Evolutionary conservation across 805 yeast genomes (phyloP), one percentile per base, ranked within the genome.

Genomic region (Nakazawaea wyomingensis): DNA sequence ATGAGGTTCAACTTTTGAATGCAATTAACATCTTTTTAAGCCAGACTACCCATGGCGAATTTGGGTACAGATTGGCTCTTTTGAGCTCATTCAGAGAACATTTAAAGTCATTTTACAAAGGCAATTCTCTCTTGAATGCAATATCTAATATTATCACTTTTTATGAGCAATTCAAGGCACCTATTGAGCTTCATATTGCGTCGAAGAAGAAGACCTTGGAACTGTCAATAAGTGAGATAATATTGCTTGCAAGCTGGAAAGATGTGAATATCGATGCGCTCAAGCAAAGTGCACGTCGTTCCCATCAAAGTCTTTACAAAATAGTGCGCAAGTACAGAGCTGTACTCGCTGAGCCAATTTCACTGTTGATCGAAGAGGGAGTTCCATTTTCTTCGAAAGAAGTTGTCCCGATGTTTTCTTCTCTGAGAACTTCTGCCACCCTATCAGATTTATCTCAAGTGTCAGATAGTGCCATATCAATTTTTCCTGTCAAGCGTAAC

Each of bases 181-280:
- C 58, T 1, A 65, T 91, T n/a, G 57, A 59, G 2, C 74, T 71
- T 0, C 59, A 64, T 9, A 55, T 89, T 8, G 53, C 51, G 0
- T 55, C 56, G 1, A 71, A 72, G 1, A 80, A 72, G 58, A 77
- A 73, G 53, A 60, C 63, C 3, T 64, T 91, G 28, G 87, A 82
- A 46, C 91, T 90, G 56, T 88, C 88, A 39, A 76, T 93, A 9
- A 72, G 79, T 28, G 99, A 93, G 45, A 82, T 89, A 3, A 88
- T 93, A 34, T 64, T 87, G 35, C 69, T 93, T 13, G 97, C 99
- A 1, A 86, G 96, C 54, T 95, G 98, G 98, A 89, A 90, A 53
- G 99, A 93, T 64, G 90, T 89, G 10, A 95, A 93, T 55, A 78
- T 89, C 34, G 95, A 85, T 56, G 96, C 99, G 0, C 71, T 93